These are phyloP conservation scores for Vanderwaltozyma polyspora DNA, from an alignment of 805 yeast genomes.

Conservation along the genomic window DNA sequence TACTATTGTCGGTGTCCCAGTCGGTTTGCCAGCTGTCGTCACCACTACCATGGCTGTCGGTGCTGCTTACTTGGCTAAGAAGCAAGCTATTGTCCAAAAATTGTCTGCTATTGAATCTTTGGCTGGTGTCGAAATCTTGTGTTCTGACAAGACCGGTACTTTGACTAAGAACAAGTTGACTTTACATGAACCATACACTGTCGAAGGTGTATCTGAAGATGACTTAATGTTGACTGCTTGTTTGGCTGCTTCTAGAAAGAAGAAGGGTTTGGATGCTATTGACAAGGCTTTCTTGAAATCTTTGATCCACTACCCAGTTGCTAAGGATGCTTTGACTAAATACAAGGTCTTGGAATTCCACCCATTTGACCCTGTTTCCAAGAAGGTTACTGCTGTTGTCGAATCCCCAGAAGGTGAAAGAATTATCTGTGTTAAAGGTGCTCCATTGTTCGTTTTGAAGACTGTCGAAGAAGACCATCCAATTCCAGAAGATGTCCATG, in stretches of 20 bases:
- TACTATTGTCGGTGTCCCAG: constrained; percentile 97
- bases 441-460: constrained; percentile 92
- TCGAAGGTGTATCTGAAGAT: constrained; percentile 91
- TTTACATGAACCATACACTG: constrained; percentile 94
- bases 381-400: constrained; percentile 89
- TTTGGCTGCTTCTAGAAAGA: constrained; percentile 95
- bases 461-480: constrained; percentile 97
- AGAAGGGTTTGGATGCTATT: constrained; percentile 95
- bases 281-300: constrained; percentile 95
- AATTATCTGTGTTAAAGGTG: constrained; percentile 94
- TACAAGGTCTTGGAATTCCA: constrained; percentile 92
- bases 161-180: constrained; percentile 94
- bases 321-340: constrained; percentile 83
- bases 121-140: constrained; percentile 94
- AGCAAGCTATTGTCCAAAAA: constrained; percentile 94
- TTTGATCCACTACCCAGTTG: constrained; percentile 77
- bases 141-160: constrained; percentile 98
- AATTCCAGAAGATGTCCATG: constrained; percentile 84
- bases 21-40: constrained; percentile 96
- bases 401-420: constrained; percentile 94
- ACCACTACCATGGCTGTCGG: constrained; percentile 99
- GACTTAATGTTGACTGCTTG: constrained; percentile 96
- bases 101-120: constrained; percentile 92
- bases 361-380: constrained; percentile 96
- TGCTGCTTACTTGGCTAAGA: constrained; percentile 96